phyloP scores from a whole-genome alignment of 2,329 filamentous ascomycete genomes.

The Ceratocystis harringtonii region DNA sequence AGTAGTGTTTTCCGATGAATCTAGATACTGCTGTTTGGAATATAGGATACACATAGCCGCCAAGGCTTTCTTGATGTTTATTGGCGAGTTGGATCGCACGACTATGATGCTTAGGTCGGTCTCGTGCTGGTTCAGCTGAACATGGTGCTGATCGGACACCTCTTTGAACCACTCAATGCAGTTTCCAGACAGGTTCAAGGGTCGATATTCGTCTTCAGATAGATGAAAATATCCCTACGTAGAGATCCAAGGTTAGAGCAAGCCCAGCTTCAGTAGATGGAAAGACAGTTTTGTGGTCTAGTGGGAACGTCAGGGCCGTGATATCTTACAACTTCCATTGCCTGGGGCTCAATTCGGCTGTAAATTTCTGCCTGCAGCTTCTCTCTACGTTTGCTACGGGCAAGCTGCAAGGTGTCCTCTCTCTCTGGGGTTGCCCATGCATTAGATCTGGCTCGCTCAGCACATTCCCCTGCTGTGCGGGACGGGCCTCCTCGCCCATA shows the following conservation, averaged over 20 bases:
- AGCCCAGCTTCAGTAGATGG: no score
- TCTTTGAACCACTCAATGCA: not conserved
- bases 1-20: not conserved
- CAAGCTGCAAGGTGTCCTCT: not conserved
- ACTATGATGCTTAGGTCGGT: not conserved
- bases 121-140: not conserved
- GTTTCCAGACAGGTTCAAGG: not conserved
- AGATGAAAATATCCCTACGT: not conserved
- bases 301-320: not conserved
- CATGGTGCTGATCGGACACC: not conserved
- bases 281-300: not conserved
- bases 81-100: not conserved
- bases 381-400: not conserved
- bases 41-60: not conserved
- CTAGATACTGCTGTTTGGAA: not conserved
- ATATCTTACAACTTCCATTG: conserved; percentile 2
- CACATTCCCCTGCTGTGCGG: not conserved
- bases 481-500: not conserved
- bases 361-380: not conserved
- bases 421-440: not conserved
- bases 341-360: not conserved
- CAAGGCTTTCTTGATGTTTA: not conserved
- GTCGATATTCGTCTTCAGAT: not conserved
- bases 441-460: not conserved
- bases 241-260: not conserved